Evolutionary conservation across 108 stramenopile genomes (phyloP).

Genomic region (Nitzschia sp.): DNA sequence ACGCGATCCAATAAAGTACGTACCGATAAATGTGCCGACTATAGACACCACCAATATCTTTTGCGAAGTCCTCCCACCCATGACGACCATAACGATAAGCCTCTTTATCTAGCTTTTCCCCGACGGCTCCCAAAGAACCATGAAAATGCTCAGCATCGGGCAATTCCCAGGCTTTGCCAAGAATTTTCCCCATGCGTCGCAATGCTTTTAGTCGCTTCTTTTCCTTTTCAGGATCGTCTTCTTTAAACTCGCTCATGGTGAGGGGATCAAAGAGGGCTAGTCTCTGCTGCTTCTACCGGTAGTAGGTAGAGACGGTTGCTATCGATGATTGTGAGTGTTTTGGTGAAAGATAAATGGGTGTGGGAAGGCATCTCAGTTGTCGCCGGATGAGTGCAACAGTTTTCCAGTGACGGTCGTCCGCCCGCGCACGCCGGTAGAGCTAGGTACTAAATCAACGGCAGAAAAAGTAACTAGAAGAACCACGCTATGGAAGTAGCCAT

Average conservation of each 20-base stretch:
- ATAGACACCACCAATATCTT: constrained; percentile 82
- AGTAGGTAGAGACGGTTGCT: too few relatives aligned
- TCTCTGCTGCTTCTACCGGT: too few relatives aligned
- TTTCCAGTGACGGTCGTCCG: too few relatives aligned
- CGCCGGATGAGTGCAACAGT: too few relatives aligned
- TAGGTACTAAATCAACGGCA: neutral
- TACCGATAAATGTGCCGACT: constrained; percentile 75
- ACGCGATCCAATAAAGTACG: too few relatives aligned
- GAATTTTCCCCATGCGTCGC: constrained; percentile 74
- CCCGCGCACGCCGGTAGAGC: too few relatives aligned
- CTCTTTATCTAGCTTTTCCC: constrained; percentile 69
- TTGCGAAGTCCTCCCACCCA: constrained; percentile 84
- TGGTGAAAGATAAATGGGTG: too few relatives aligned
- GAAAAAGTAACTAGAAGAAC: neutral
- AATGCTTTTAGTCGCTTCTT: constrained; percentile 68
- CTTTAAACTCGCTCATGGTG: constrained; percentile 32
- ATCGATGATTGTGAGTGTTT: too few relatives aligned
- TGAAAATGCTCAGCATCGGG: constrained; percentile 70
- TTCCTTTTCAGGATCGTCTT: constrained; percentile 52
- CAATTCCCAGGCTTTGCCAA: constrained; percentile 73
- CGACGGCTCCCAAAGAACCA: constrained; percentile 54
- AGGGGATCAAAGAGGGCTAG: constrained; percentile 2
- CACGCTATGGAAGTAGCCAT: neutral
- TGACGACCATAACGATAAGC: constrained; percentile 63
- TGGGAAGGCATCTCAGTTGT: too few relatives aligned